Percentiles rank a stretch among this genome's conserved stretches.
phyloP scores from a whole-genome alignment of 768 basidiomycete genomes.

The Hortiboletus flavorubellus region DNA sequence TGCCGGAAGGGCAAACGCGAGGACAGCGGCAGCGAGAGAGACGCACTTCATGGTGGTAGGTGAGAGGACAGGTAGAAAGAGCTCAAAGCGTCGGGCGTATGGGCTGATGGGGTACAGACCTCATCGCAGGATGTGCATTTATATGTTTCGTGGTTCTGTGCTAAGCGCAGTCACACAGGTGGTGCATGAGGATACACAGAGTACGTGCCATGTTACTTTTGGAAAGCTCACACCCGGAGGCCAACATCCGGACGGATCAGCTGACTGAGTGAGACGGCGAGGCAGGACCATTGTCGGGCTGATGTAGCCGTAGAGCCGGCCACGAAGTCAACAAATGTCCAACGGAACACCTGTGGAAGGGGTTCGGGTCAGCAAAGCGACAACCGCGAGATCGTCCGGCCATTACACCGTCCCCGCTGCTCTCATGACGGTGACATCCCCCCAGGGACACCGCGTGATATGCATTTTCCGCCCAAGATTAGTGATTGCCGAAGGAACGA shows the following conservation, averaged over 20 bases:
- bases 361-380: too few relatives aligned
- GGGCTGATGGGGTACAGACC: neutral
- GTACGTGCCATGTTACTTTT: neutral
- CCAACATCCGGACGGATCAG: neutral
- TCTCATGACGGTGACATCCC: conserved; percentile 5
- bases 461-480: neutral
- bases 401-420: neutral
- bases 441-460: too few relatives aligned
- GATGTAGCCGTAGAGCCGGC: neutral
- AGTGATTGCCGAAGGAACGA: neutral
- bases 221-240: conserved; percentile 1
- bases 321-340: too few relatives aligned
- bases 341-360: too few relatives aligned
- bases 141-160: conserved; percentile 4
- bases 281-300: neutral
- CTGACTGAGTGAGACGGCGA: conserved; percentile 1
- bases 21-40: conserved; percentile 3
- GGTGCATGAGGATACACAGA: neutral
- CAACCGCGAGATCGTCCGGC: neutral
- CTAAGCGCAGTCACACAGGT: neutral
- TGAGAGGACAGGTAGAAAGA: neutral
- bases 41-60: conserved; percentile 25
- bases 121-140: conserved; percentile 4
- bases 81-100: neutral
- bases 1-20: conserved; percentile 17